Evolutionary conservation across 805 yeast genomes (phyloP), one percentile per base, ranked within the genome.

Genomic region (Nakazawaea anatomiae): DNA sequence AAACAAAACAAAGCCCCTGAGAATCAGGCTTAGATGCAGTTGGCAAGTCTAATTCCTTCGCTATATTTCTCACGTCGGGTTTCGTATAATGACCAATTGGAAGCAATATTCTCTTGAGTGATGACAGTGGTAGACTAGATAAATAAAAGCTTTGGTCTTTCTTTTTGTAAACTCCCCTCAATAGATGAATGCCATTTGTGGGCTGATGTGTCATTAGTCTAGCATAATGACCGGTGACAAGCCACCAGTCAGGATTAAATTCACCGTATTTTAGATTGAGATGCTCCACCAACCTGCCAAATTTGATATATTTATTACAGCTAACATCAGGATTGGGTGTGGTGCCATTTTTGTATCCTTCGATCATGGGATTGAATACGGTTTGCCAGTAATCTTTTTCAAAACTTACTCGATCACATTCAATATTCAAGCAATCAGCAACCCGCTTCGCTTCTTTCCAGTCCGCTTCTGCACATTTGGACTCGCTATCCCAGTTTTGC

Each of bases 291-390:
- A 94, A 73, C 50, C 73, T 76, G 2, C 99, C 98, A 69, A 94
- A 94, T 64, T 94, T 94, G 57, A 94, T 86, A 62, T 80, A 78
- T 52, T 77, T 75, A 65, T 94, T 94, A 64, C 99, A 94, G 18
- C 84, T 81, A 25, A 91, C 84, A 63, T 94, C 99, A 0, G 99
- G 98, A 59, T 94, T 94, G 0, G 99, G 99, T 1, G 99, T 94
- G 41, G 74, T 59, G 0, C 99, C 99, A 8, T 55, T 60, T 36
- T 73, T 68, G 63, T 91, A 94, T 60, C 73, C 74, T 3, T 79
- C 79, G 27, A 94, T 66, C 97, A 94, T 92, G 1, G 99, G 98
- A 62, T 81, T 85, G 64, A 94, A 94, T 7, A 94, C 98, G 51
- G 86, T 85, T 18, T 74, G 71, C 99, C 99, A 94, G 66, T 94